These are phyloP conservation scores for Aspergillus flavus DNA, from an alignment of 2,329 filamentous ascomycete species.

Conservation along the genomic window DNA sequence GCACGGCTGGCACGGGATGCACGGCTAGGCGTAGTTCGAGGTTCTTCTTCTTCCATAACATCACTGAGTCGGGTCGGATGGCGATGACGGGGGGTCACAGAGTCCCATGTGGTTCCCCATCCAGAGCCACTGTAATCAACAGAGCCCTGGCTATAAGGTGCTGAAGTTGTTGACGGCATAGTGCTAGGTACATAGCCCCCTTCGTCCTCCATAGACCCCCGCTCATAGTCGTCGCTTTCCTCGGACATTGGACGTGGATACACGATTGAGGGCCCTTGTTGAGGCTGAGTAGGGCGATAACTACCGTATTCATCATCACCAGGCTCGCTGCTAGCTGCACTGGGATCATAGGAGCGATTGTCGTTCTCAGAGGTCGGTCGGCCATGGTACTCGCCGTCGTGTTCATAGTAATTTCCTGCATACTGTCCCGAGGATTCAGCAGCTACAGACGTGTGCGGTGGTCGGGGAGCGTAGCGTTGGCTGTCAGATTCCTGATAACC, in stretches of 20 bases:
- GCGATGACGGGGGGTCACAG: constrained; percentile 72
- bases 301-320: constrained; percentile 73
- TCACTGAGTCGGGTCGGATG: constrained; percentile 88
- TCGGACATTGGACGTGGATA: constrained; percentile 54
- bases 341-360: constrained; percentile 52
- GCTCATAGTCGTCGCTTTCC: constrained; percentile 59
- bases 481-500: constrained; percentile 12
- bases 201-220: constrained; percentile 49
- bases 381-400: constrained; percentile 37
- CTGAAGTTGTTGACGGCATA: constrained; percentile 29
- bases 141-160: constrained; percentile 34
- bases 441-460: constrained; percentile 38
- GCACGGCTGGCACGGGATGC: constrained; percentile 53
- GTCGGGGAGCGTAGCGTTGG: constrained; percentile 16
- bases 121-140: constrained; percentile 69
- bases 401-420: constrained; percentile 42
- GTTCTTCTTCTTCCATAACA: constrained; percentile 83
- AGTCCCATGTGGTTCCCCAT: constrained; percentile 74
- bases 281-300: constrained; percentile 59
- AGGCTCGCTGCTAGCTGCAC: constrained; percentile 59
- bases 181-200: constrained; percentile 29
- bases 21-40: constrained; percentile 70
- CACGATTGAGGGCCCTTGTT: constrained; percentile 60
- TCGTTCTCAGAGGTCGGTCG: constrained; percentile 50
- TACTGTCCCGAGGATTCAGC: constrained; percentile 31